These are phyloP conservation scores for Camptophora hylomeconis DNA, from an alignment of 2,329 filamentous ascomycete genomes.

Conservation along the genomic window DNA sequence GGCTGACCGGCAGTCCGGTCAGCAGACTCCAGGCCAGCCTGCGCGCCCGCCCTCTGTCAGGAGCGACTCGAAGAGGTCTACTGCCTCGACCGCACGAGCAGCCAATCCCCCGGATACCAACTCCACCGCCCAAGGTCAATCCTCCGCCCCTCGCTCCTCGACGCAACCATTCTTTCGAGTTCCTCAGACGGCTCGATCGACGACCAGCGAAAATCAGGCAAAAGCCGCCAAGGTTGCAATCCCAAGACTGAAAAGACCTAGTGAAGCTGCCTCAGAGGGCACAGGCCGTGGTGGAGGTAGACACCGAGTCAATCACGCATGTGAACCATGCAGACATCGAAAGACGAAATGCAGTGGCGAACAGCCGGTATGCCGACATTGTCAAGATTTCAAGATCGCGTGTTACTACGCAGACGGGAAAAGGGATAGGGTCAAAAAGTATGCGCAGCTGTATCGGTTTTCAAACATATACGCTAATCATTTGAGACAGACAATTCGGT, in stretches of 20 bases:
- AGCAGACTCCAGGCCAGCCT: too few species aligned
- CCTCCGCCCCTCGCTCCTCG: not conserved
- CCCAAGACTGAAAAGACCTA: conserved; percentile 18
- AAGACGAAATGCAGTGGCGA: conserved; percentile 34
- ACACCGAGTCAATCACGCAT: conserved; percentile 23
- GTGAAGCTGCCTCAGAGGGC: conserved; percentile 9
- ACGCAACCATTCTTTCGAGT: conserved; percentile 9
- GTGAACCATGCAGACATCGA: conserved; percentile 28
- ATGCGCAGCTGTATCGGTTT: conserved; percentile 9
- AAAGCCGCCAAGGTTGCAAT: conserved; percentile 20
- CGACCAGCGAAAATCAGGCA: conserved; percentile 4
- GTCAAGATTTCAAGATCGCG: conserved; percentile 23
- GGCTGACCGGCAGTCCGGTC: too few species aligned
- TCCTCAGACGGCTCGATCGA: conserved; percentile 11
- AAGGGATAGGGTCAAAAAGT: conserved; percentile 30
- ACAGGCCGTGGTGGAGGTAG: conserved; percentile 9
- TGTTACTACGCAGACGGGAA: conserved; percentile 33
- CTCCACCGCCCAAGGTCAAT: too few species aligned
- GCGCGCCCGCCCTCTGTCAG: too few species aligned
- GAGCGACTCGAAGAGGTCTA: too few species aligned
- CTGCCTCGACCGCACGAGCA: too few species aligned
- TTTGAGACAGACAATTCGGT: conserved; percentile 24
- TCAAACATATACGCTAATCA: conserved; percentile 1
- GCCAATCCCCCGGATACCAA: too few species aligned
- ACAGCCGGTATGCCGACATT: conserved; percentile 28